A percentile compares a stretch with the other conserved stretches of the same genome.
phyloP scores from a whole-genome alignment of 1,139 yeast species.

The Torulaspora pretoriensis region DNA sequence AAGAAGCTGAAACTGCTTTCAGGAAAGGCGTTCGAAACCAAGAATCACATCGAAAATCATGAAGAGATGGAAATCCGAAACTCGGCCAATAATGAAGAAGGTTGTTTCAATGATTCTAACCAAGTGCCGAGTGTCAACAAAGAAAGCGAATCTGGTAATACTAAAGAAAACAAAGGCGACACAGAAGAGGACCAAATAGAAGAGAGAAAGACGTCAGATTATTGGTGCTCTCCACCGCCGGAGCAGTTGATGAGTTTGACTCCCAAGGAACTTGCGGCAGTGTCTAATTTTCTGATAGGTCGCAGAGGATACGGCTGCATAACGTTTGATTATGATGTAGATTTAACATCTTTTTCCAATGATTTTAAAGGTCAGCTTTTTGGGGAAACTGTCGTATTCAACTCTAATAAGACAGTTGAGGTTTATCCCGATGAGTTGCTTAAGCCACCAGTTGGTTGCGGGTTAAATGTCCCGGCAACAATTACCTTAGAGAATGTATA shows the following conservation, averaged over 20 bases:
- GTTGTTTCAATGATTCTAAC: background rate
- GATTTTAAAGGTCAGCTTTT: conserved; percentile 46
- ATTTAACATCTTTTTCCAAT: conserved; percentile 51
- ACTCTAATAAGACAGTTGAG: conserved; percentile 51
- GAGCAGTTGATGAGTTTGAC: conserved; percentile 49
- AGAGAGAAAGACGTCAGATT: conserved; percentile 41
- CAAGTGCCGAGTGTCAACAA: background rate
- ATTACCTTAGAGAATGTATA: conserved; percentile 66
- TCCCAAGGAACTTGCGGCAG: conserved; percentile 48
- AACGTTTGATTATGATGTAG: conserved; percentile 68
- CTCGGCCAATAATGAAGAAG: background rate
- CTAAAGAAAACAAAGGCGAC: background rate
- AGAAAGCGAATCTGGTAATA: background rate
- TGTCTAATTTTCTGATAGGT: conserved; percentile 71
- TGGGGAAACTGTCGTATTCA: conserved; percentile 56
- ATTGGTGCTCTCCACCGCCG: conserved; percentile 78
- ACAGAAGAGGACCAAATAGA: background rate
- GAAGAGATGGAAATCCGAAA: background rate
- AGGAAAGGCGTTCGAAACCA: conserved; percentile 34
- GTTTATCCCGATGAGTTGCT: conserved; percentile 56
- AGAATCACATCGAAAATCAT: conserved; percentile 22
- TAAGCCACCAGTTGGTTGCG: conserved; percentile 67
- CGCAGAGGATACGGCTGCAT: conserved; percentile 73
- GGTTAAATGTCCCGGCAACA: conserved; percentile 80
- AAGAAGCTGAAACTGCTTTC: conserved; percentile 39